Percentiles rank a stretch among this genome's conserved stretches.
Evolutionary conservation across 148 eudicot genomes (phyloP).

Genomic region (Silene latifolia): DNA sequence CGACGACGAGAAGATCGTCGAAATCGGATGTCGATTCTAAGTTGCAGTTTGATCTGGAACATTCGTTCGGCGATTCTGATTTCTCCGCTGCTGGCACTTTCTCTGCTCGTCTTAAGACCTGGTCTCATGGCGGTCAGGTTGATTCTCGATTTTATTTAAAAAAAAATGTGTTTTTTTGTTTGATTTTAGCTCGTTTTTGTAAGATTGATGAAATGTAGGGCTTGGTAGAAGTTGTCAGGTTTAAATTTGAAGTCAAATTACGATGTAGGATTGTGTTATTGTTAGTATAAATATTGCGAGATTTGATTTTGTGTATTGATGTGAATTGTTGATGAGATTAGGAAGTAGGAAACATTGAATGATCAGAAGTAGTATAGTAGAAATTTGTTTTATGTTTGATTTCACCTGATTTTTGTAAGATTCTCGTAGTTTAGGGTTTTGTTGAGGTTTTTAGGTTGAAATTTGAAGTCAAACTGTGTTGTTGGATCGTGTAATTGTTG

Average conservation of each 20-base stretch:
- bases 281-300: neutral
- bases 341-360: neutral
- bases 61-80: constrained; percentile 79
- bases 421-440: neutral
- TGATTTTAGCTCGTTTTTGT: neutral
- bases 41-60: constrained; percentile 69
- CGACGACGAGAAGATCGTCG: constrained; percentile 40
- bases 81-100: constrained; percentile 76
- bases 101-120: constrained; percentile 80
- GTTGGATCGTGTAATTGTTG: neutral
- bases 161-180: neutral
- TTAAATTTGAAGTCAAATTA: neutral
- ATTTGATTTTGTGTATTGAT: neutral
- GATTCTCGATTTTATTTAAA: neutral
- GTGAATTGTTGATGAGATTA: constrained; percentile 1
- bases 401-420: neutral
- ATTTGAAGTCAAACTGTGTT: neutral
- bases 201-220: too few relatives aligned
- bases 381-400: neutral
- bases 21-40: constrained; percentile 75
- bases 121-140: constrained; percentile 87
- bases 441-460: neutral
- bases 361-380: too few relatives aligned
- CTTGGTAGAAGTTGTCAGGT: too few relatives aligned
- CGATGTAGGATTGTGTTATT: neutral